A percentile compares a stretch with the other conserved stretches of the same genome.
Conservation (phyloP, 2,329 filamentous ascomycete genomes). For the Aspergillus hiratsukae region DNA sequence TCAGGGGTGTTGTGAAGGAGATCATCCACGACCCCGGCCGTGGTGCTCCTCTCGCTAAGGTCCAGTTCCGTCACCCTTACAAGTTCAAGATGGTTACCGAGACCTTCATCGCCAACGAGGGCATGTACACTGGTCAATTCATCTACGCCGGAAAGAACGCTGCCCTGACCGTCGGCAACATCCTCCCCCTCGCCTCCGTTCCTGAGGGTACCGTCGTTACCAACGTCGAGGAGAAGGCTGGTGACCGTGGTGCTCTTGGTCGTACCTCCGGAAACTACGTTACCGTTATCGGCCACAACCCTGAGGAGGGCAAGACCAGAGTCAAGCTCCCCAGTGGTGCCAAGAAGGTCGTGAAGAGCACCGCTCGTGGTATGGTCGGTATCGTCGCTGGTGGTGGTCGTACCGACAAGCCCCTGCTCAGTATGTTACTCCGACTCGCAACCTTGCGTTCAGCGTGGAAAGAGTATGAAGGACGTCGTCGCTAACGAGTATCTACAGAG, state of each 20-base stretch:
- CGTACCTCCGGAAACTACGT: conserved; percentile 99
- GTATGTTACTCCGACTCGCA: conserved; percentile 43
- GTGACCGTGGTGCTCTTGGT: conserved; percentile 93
- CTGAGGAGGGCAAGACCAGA: conserved; percentile 98
- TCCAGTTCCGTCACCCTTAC: conserved; percentile 97
- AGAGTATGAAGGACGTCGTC: neutral
- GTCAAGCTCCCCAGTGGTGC: conserved; percentile 98
- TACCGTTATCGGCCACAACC: conserved; percentile 96
- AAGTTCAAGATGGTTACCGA: conserved; percentile 95
- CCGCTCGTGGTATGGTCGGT: conserved; percentile 95
- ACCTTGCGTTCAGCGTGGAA: neutral
- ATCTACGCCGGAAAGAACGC: conserved; percentile 99
- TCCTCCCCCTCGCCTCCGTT: conserved; percentile 89
- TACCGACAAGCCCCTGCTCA: conserved; percentile 99
- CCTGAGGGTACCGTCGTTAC: conserved; percentile 98
- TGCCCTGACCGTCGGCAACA: conserved; percentile 91
- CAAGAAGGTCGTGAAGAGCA: conserved; percentile 97
- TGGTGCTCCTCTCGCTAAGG: conserved; percentile 95
- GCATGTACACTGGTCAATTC: conserved; percentile 99
- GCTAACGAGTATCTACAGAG: conserved; percentile 60
- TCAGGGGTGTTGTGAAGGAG: conserved; percentile 95
- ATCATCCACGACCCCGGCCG: conserved; percentile 99
- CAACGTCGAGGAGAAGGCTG: conserved; percentile 98
- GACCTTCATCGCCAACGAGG: conserved; percentile 99
- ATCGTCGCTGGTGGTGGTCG: conserved; percentile 98